Base-by-base conservation (phyloP, 2,329 filamentous ascomycete genomes). In the Tolypocladium cylindrosporum region DNA sequence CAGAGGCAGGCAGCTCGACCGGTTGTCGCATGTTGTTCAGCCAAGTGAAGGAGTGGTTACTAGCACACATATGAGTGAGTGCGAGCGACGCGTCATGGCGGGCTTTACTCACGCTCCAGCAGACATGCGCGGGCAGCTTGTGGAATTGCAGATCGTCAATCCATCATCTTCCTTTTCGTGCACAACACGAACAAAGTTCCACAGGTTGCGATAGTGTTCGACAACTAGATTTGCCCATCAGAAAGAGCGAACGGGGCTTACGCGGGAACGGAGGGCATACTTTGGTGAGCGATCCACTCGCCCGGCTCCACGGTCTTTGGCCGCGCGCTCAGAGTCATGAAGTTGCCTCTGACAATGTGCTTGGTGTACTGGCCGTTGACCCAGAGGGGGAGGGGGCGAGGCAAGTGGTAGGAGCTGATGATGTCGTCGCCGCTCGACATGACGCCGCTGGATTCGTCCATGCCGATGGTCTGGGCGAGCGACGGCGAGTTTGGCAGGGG, bases 31-130 rank as follows among this genome's bases (percentile, higher is more conserved):
- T 87, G 63, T 87, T 87, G 74, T 97, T 95, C 57, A 97, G 83
- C 93, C 93, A 97, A 54, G 92, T 97, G 73, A 96, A 97, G 34
- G 91, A 96, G 73, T 96, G 88, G 67, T 94, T 95, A n/a, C 83
- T 86, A 21, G 10, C 4, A 19, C 7, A 3, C 13, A 37, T 3
- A 21, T 60, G 41, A 59, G 60, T 40, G 39, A 39, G 21, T 43
- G 13, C 8, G 39, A 13, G 24, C 19, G 37, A 41, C n/a, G 6
- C 6, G 14, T 52, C 21, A 19, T 5, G 27, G 37, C 8, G 10
- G 42, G 19, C 14, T 19, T 7, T n/a, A 85, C 91, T 79, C 79
- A 96, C 92, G 85, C 81, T 73, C 93, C 93, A 67, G 94, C 94
- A 59, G 92, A 95, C 90, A 96, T 97, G 60, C 89, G 90, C 53